Base-by-base conservation (phyloP, 169 alveolate genomes). In the Haemoproteus tartakovskyi region DNA sequence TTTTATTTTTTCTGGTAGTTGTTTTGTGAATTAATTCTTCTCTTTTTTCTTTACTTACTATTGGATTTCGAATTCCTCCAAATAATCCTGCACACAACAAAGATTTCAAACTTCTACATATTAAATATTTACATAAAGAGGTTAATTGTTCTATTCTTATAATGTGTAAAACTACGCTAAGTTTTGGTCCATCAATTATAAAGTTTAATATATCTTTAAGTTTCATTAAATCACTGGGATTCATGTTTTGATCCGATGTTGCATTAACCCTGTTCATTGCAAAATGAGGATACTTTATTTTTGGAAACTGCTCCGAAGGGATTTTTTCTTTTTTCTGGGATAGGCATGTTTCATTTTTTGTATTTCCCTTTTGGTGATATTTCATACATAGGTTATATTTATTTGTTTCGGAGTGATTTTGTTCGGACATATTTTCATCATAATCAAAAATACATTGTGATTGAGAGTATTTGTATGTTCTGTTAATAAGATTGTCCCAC, bases 71-170 rank as follows among this genome's bases (percentile, higher is more conserved):
- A 54, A 62, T 63, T 41, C 63, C 85, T 48, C 81, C 84, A 40
- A 85, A 86, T 29, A 86, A 50, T 38, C 91, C 91, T 8, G 91
- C 91, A 47, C 86, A 60, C 9, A 86, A 62, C 59, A 86, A 78
- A 8, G 91, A 85, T 63, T 74, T 64, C 48, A 86, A 45, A 52
- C 91, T 86, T 45, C 87, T 43, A 50, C 86, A 46, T 40, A 74
- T 78, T 30, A 86, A 59, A 21, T 70, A 79, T n/a, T 86, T 63
- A 27, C 83, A 60, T 21, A 86, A 47, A 33, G 86, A 41, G 5
- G 88, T 56, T 36, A 86, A 56, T 46, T 86, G 91, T 45, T 86
- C 91, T 36, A 86, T 62, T 33, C 87, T 78, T 56, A 86, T 64
- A 51, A 79, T 45, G 18, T 82, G 63, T 70, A 61, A 54, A 46